phyloP scores from a whole-genome alignment of 2,329 filamentous ascomycete genomes.

The Stachybotrys chartarum region DNA sequence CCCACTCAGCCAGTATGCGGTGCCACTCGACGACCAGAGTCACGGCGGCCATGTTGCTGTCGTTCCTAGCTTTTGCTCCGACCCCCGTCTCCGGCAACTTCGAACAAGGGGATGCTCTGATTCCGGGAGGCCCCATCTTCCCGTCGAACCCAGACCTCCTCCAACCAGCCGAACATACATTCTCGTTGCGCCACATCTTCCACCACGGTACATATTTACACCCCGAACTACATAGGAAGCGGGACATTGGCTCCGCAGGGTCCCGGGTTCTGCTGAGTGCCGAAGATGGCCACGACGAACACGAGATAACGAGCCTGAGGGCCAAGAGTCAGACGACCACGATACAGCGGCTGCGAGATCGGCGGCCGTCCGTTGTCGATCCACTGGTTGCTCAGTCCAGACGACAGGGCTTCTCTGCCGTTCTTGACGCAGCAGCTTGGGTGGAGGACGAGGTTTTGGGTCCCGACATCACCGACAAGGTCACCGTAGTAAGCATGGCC shows the following conservation, averaged over 20 bases:
- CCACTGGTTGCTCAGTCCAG: conserved; percentile 68
- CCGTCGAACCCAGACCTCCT: conserved; percentile 36
- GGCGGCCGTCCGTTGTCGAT: conserved; percentile 70
- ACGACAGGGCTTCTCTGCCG: conserved; percentile 57
- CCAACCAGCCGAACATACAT: conserved; percentile 46
- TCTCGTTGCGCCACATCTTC: conserved; percentile 80
- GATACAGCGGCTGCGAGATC: conserved; percentile 77
- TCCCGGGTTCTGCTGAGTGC: conserved; percentile 51
- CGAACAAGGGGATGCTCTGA: conserved; percentile 31
- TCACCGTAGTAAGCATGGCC: conserved; percentile 76
- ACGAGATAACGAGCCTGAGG: conserved; percentile 45
- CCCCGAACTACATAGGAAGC: conserved; percentile 67
- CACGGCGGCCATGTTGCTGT: conserved; percentile 56
- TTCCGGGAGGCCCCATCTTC: conserved; percentile 32
- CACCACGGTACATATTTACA: conserved; percentile 81
- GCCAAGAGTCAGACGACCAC: conserved; percentile 57
- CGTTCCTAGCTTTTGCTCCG: conserved; percentile 55
- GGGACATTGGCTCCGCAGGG: conserved; percentile 58
- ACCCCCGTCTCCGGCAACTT: conserved; percentile 26
- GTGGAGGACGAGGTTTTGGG: conserved; percentile 69
- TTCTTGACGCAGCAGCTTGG: conserved; percentile 71
- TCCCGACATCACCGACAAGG: conserved; percentile 79
- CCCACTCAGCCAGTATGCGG: neutral
- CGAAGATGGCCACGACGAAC: conserved; percentile 48
- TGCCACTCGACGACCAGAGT: conserved; percentile 56